Percentiles rank a stretch among this genome's conserved stretches.
Conservation (phyloP, 2,329 filamentous ascomycete genomes). For the Xylaria sp. region DNA sequence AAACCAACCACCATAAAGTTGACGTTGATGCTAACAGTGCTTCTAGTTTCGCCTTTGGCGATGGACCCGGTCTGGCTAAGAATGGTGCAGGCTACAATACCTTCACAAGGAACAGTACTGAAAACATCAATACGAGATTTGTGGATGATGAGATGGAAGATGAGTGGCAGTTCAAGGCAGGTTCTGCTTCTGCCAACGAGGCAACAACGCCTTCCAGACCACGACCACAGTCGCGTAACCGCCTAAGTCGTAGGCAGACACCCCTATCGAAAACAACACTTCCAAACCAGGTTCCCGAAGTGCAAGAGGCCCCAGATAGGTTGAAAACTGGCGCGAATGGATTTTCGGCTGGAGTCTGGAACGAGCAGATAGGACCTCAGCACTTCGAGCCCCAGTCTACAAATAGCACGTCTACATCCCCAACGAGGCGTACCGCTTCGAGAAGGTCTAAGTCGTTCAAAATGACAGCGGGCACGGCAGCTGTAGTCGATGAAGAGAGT, state of each 20-base stretch:
- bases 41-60: conserved; percentile 58
- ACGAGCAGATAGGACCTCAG: conserved; percentile 58
- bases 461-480: conserved; percentile 52
- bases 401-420: conserved; percentile 49
- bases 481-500: conserved; percentile 53
- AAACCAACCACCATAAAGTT: conserved; percentile 20
- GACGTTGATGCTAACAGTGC: conserved; percentile 44
- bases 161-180: conserved; percentile 60
- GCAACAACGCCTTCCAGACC: conserved; percentile 42
- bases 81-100: conserved; percentile 39
- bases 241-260: conserved; percentile 48
- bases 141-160: conserved; percentile 53
- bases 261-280: conserved; percentile 38
- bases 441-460: conserved; percentile 67
- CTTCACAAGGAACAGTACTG: conserved; percentile 58
- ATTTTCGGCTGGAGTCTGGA: conserved; percentile 62
- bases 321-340: conserved; percentile 31
- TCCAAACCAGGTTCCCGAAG: conserved; percentile 31
- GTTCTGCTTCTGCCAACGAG: conserved; percentile 43
- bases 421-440: conserved; percentile 55
- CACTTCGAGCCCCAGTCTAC: conserved; percentile 57
- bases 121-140: conserved; percentile 68
- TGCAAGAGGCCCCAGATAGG: conserved; percentile 36
- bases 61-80: conserved; percentile 48
- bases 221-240: conserved; percentile 49